Evolutionary conservation across 768 basidiomycete species (phyloP), one percentile per base, ranked within the genome.

Genomic region (Mycena albidolilacea): DNA sequence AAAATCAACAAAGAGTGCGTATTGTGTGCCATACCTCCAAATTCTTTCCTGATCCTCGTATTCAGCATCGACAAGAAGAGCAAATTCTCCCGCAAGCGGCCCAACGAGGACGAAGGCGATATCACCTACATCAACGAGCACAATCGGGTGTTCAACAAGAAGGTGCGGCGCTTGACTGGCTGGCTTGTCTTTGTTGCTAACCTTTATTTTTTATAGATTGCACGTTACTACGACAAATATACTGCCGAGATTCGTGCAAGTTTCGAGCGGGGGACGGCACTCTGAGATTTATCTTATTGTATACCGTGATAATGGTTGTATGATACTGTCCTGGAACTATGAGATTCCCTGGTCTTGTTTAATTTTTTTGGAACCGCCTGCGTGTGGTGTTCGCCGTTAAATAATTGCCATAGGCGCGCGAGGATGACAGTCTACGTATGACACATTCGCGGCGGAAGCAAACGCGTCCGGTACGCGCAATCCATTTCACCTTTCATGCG

Each of bases 121-220:
- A 95, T 99, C 82, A 99, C 97, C 7, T 99, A 99, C 81, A 99
- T 99, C 89, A 99, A 99, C 87, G 96, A 99, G 83, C 93, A 94
- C 82, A 97, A 98, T 83, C 90, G 96, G 74, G 96, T 98, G 59
- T 99, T 98, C 89, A 98, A 98, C 90, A 97, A 96, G 85, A 98
- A 97, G 93, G 95, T 92, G 37, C 21, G 19, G 38, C 21, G 19
- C 12, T 59, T 64, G 21, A 10, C 19, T 58, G 10, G 41, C 55
- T 30, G 35, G 21, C 65, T n/a, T 44, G 39, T 43, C 30, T 54
- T 54, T 30, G 57, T 70, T 39, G 73, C 46, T 58, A 21, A 66
- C 52, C 64, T 44, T 52, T 50, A 50, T n/a, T 6, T 69, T 35
- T 57, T 19, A 73, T 41, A 96, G 95, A 96, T 97, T 85, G 93